phyloP scores from a whole-genome alignment of 2,329 filamentous ascomycete species.

The Neobulgaria alba region DNA sequence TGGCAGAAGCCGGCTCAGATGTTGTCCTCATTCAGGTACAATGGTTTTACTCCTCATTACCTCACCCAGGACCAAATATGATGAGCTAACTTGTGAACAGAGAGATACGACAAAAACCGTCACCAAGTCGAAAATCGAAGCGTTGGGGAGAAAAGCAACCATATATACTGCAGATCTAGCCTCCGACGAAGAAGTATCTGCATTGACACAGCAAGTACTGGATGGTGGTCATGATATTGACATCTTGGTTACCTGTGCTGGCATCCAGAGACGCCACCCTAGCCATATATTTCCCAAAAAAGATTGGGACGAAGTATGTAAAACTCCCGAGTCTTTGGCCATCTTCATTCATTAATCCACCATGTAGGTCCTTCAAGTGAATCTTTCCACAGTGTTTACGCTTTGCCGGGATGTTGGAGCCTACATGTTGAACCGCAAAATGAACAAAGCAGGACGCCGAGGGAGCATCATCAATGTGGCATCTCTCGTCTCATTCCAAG shows the following conservation, averaged over 20 bases:
- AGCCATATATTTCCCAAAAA: conserved; percentile 32
- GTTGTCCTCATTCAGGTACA: conserved; percentile 33
- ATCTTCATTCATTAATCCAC: conserved; percentile 16
- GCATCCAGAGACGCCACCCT: conserved; percentile 30
- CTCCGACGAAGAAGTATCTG: conserved; percentile 48
- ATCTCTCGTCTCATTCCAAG: conserved; percentile 81
- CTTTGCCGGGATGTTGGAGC: conserved; percentile 69
- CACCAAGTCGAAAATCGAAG: conserved; percentile 55
- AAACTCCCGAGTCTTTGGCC: too few relatives aligned
- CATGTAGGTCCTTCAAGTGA: conserved; percentile 62
- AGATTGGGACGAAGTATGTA: conserved; percentile 33
- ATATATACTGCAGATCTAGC: conserved; percentile 66
- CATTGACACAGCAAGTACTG: conserved; percentile 52
- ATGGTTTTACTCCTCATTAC: conserved; percentile 2
- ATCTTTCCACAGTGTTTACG: conserved; percentile 73
- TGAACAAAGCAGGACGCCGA: conserved; percentile 60
- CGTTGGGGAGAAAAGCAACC: conserved; percentile 54
- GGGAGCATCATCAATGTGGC: conserved; percentile 80
- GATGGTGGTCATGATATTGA: conserved; percentile 36
- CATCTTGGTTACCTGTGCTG: conserved; percentile 39
- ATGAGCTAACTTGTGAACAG: conserved; percentile 16
- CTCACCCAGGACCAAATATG: background rate
- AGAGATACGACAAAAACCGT: conserved; percentile 24
- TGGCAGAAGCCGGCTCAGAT: conserved; percentile 33
- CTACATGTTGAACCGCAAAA: conserved; percentile 55